Percentiles rank a stretch among this genome's conserved stretches.
Conservation (phyloP, 2,329 filamentous ascomycete species). For the Alternaria sp. region DNA sequence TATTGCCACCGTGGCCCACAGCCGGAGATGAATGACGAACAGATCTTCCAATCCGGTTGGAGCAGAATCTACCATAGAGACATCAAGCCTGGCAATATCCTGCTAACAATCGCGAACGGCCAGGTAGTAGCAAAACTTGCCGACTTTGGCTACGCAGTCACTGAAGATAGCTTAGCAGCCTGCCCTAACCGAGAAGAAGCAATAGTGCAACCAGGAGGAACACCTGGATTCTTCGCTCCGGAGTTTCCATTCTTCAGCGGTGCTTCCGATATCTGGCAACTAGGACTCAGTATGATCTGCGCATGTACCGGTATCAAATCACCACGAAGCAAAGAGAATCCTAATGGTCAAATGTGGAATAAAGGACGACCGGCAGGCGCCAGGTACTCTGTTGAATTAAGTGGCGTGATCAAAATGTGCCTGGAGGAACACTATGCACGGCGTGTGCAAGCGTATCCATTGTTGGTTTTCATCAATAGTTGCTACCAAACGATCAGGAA, state of each 20-base stretch:
- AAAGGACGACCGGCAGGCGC: conserved; percentile 12
- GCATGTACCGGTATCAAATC: conserved; percentile 13
- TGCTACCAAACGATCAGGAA: conserved; percentile 2
- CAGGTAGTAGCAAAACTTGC: conserved; percentile 27
- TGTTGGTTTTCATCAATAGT: background rate
- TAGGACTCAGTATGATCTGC: conserved; percentile 23
- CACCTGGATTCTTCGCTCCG: conserved; percentile 23
- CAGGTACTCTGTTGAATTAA: conserved; percentile 18
- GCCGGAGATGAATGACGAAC: conserved; percentile 12
- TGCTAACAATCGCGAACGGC: conserved; percentile 16
- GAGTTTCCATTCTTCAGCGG: conserved; percentile 20
- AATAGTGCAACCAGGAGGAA: conserved; percentile 4
- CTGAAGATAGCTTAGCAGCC: conserved; percentile 10
- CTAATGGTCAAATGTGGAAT: conserved; percentile 12
- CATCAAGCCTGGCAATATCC: conserved; percentile 29
- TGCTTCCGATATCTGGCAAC: conserved; percentile 28
- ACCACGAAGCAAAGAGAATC: conserved; percentile 12
- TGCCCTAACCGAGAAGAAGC: background rate
- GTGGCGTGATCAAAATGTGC: conserved; percentile 5
- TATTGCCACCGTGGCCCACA: conserved; percentile 25
- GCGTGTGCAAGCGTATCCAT: conserved; percentile 7
- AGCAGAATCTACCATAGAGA: conserved; percentile 28
- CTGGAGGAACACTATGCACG: conserved; percentile 1
- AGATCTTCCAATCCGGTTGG: conserved; percentile 15
- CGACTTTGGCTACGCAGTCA: conserved; percentile 26